These are phyloP conservation scores for Fusarium sp. DNA, from an alignment of 2,329 filamentous ascomycete genomes.

Conservation along the genomic window DNA sequence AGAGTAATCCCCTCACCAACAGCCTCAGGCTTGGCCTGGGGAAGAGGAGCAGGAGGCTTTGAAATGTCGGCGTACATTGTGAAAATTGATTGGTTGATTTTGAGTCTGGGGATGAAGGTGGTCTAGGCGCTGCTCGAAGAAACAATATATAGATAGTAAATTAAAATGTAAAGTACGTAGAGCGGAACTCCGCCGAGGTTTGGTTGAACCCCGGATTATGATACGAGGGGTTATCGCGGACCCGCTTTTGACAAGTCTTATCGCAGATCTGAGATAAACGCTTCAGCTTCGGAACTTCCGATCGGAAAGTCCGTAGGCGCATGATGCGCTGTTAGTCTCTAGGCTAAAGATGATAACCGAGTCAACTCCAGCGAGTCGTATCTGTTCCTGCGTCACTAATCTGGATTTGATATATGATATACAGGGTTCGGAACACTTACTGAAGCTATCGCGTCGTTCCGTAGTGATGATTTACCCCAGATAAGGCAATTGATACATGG, in stretches of 20 bases:
- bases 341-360: neutral
- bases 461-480: neutral
- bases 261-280: neutral
- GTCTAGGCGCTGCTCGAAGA: neutral
- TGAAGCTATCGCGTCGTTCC: neutral
- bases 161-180: neutral
- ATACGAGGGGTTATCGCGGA: neutral
- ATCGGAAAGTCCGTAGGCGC: conserved; percentile 12
- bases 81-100: neutral
- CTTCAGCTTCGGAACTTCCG: conserved; percentile 20
- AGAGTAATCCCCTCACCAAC: conserved; percentile 38
- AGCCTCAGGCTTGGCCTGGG: conserved; percentile 26
- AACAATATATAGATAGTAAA: conserved; percentile 4
- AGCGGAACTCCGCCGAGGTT: neutral
- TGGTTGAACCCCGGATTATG: neutral
- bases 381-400: neutral
- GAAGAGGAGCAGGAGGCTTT: conserved; percentile 41
- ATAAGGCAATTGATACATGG: neutral
- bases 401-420: rapidly evolving
- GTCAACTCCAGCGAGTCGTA: neutral
- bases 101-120: neutral
- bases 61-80: conserved; percentile 42
- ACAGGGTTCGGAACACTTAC: neutral
- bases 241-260: neutral
- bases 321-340: neutral